Conservation (phyloP, 352 stramenopile genomes). For the Nothophytophthora sp. region DNA sequence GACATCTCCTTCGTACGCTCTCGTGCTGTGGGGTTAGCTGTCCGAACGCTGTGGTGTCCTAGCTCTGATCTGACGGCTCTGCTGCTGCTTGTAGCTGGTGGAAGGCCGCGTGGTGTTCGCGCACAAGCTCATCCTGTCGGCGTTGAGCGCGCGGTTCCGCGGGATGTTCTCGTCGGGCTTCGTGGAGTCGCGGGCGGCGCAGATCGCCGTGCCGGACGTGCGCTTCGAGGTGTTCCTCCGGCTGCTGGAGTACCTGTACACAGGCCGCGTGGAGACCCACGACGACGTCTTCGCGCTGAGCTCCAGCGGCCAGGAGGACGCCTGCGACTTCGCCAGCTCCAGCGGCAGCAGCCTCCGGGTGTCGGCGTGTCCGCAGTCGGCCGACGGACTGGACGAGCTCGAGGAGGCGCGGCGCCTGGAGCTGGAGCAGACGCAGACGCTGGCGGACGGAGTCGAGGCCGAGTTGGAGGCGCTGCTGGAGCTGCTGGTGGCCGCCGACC, state of each 20-base stretch:
- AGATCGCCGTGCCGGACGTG: slow-evolving; percentile 92
- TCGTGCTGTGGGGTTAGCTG: slow-evolving; percentile 1
- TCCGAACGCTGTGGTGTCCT: background rate
- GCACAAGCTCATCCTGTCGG: slow-evolving; percentile 94
- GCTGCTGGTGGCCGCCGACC: slow-evolving; percentile 92
- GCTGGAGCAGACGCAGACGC: slow-evolving; percentile 6
- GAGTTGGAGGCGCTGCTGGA: slow-evolving; percentile 82
- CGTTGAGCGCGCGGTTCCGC: slow-evolving; percentile 93
- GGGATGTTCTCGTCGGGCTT: slow-evolving; percentile 96
- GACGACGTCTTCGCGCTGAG: slow-evolving; percentile 28
- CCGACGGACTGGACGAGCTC: slow-evolving; percentile 36
- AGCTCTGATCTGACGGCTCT: slow-evolving; percentile 20
- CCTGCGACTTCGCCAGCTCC: slow-evolving; percentile 13
- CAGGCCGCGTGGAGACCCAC: slow-evolving; percentile 54
- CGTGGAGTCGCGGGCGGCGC: slow-evolving; percentile 72
- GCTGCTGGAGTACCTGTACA: slow-evolving; percentile 97
- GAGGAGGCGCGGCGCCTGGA: slow-evolving; percentile 23
- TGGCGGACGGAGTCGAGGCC: slow-evolving; percentile 28
- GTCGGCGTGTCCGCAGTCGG: slow-evolving; percentile 27
- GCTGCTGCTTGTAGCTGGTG: too few species aligned
- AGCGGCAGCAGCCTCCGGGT: slow-evolving; percentile 30
- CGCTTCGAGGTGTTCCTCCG: slow-evolving; percentile 90
- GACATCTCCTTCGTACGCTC: slow-evolving; percentile 93
- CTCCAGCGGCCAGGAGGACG: slow-evolving; percentile 10
- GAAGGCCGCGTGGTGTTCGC: slow-evolving; percentile 92